Evolutionary conservation across 163 green algal genomes (phyloP).

Genomic region (Volvox carteri): DNA sequence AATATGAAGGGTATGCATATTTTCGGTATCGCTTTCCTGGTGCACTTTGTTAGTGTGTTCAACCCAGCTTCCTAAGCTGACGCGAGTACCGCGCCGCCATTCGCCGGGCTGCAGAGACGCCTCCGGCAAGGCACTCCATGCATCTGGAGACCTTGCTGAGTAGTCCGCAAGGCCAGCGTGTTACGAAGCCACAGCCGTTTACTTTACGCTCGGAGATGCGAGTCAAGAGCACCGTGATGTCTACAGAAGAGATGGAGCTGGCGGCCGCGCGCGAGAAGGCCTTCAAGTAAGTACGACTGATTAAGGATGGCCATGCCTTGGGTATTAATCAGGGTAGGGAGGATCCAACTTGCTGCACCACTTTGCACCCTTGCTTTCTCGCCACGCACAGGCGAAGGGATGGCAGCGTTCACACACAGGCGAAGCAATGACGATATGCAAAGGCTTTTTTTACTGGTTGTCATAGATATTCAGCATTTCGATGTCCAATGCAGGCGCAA

Average conservation of each 20-base stretch:
- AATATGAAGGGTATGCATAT: too few species aligned
- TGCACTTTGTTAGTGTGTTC: too few species aligned
- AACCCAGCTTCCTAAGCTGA: too few species aligned
- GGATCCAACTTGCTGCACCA: too few species aligned
- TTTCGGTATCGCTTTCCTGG: too few species aligned
- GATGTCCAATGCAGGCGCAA: slow-evolving; percentile 33
- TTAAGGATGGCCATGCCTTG: too few species aligned
- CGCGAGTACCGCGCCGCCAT: too few species aligned
- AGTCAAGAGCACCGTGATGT: slow-evolving; percentile 29
- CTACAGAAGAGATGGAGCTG: slow-evolving; percentile 43
- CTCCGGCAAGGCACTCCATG: slow-evolving; percentile 22
- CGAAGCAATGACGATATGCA: too few species aligned
- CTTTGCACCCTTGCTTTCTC: too few species aligned
- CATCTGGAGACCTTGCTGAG: slow-evolving; percentile 49
- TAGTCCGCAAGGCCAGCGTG: slow-evolving; percentile 57
- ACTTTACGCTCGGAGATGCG: slow-evolving; percentile 8
- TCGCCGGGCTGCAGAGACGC: slow-evolving; percentile 33
- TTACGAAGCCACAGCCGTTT: slow-evolving; percentile 58
- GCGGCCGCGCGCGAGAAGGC: slow-evolving; percentile 49
- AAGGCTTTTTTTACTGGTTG: background rate
- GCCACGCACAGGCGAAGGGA: too few species aligned
- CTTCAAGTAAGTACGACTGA: slow-evolving; percentile 52
- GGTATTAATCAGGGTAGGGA: too few species aligned
- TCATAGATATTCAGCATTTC: background rate
- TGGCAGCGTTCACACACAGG: too few species aligned